These are phyloP conservation scores for Cladochytrium replicatum DNA, from an alignment of 192 early-diverging fungal species.

Conservation along the genomic window DNA sequence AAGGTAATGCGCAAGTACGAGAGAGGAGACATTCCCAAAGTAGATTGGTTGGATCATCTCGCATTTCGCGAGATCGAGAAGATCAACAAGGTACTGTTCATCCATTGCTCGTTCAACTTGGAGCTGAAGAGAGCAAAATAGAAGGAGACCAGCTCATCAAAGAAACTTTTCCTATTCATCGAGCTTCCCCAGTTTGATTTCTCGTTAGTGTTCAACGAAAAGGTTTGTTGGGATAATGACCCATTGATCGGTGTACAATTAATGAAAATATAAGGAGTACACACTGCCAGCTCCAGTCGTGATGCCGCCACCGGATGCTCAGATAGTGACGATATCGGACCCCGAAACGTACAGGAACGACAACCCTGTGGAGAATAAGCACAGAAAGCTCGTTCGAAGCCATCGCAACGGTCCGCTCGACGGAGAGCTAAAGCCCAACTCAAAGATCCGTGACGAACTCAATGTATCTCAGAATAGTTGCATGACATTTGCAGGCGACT, in stretches of 20 bases:
- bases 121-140: constrained; percentile 2
- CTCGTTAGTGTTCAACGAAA: constrained; percentile 88
- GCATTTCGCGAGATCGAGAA: constrained; percentile 81
- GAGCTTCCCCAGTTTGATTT: constrained; percentile 95
- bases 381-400: constrained; percentile 76
- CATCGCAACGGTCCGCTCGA: constrained; percentile 86
- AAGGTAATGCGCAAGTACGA: constrained; percentile 74
- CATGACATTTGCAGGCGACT: background rate
- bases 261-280: constrained; percentile 42
- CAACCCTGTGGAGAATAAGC: constrained; percentile 93
- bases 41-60: constrained; percentile 90
- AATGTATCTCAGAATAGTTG: constrained; percentile 44
- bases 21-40: constrained; percentile 69
- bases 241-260: background rate
- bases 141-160: constrained; percentile 43
- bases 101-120: background rate
- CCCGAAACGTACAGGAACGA: constrained; percentile 72
- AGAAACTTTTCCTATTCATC: constrained; percentile 69
- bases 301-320: constrained; percentile 3
- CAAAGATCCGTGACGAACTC: constrained; percentile 91
- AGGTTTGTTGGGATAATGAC: constrained; percentile 20
- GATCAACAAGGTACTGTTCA: constrained; percentile 53
- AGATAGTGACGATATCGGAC: constrained; percentile 57
- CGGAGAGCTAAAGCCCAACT: constrained; percentile 93
- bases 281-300: constrained; percentile 17